Percentiles rank a stretch among this genome's conserved stretches.
These are phyloP conservation scores for Calonectria honghensis DNA, from an alignment of 2,329 filamentous ascomycete species.

Conservation along the genomic window DNA sequence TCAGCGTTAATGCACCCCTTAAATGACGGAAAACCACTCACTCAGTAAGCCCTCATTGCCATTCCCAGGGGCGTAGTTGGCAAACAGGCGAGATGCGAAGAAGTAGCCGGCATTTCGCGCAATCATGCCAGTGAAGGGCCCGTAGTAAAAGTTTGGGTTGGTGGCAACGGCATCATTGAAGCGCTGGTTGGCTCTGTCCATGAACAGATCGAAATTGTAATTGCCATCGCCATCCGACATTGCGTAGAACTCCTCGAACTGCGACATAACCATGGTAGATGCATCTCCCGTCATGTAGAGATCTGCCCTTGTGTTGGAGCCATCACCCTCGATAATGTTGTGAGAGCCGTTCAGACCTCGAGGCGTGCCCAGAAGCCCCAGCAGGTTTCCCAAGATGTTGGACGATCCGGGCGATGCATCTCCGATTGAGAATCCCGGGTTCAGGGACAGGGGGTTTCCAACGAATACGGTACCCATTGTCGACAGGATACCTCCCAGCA, in stretches of 20 bases:
- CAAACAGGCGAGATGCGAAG: slow-evolving; percentile 64
- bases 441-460: slow-evolving; percentile 70
- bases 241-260: slow-evolving; percentile 59
- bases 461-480: slow-evolving; percentile 68
- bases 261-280: slow-evolving; percentile 68
- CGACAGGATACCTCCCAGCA: slow-evolving; percentile 63
- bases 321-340: slow-evolving; percentile 73
- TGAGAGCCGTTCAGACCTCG: slow-evolving; percentile 68
- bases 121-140: slow-evolving; percentile 68
- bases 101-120: slow-evolving; percentile 67
- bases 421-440: slow-evolving; percentile 71
- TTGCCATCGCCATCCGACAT: slow-evolving; percentile 27
- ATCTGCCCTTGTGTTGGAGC: slow-evolving; percentile 69
- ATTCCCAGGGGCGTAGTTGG: slow-evolving; percentile 65
- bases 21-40: background rate
- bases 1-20: background rate
- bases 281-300: slow-evolving; percentile 71
- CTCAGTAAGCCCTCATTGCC: slow-evolving; percentile 56
- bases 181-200: slow-evolving; percentile 57
- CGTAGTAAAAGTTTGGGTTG: slow-evolving; percentile 73
- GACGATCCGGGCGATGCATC: slow-evolving; percentile 61
- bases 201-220: slow-evolving; percentile 62
- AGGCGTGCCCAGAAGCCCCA: slow-evolving; percentile 65
- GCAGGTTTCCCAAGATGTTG: slow-evolving; percentile 64
- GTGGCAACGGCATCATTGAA: slow-evolving; percentile 68